These are phyloP conservation scores for Saccharomycopsis lassenensis DNA, from an alignment of 805 yeast species.

Conservation along the genomic window DNA sequence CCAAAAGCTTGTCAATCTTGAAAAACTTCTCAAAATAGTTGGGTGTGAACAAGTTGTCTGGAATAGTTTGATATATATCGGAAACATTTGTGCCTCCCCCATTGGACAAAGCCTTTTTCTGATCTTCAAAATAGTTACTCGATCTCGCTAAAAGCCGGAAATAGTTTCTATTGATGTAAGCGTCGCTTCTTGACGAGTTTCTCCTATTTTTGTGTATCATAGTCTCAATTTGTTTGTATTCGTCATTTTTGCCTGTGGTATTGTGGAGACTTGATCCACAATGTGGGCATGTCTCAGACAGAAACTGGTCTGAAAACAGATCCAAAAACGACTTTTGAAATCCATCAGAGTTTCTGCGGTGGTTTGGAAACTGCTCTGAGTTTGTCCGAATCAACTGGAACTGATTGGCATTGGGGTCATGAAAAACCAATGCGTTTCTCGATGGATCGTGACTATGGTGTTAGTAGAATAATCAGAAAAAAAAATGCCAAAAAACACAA, in stretches of 20 bases:
- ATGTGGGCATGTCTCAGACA: conserved; percentile 4
- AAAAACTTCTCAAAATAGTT: conserved; percentile 76
- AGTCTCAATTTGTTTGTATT: not conserved
- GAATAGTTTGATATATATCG: conserved; percentile 22
- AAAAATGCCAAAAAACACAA: conserved; percentile 1
- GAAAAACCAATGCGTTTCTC: conserved; percentile 15
- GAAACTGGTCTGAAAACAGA: not conserved
- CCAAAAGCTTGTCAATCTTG: conserved; percentile 46
- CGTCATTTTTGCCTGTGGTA: not conserved
- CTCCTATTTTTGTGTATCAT: conserved; percentile 3
- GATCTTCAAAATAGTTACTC: conserved; percentile 5
- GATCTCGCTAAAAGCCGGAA: conserved; percentile 14
- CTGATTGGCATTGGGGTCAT: conserved; percentile 11
- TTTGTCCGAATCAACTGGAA: conserved; percentile 13
- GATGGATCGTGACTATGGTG: conserved; percentile 16
- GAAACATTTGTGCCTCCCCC: not conserved
- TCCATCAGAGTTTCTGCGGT: not conserved
- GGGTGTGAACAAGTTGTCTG: conserved; percentile 56
- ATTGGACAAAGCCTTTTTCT: not conserved
- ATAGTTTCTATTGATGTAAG: conserved; percentile 13
- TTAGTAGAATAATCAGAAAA: conserved; percentile 1
- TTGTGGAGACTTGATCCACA: conserved; percentile 6
- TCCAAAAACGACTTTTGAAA: conserved; percentile 1
- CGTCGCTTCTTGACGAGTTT: not conserved
- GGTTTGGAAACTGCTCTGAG: not conserved